These are phyloP conservation scores for Paramarasmius palmivorus DNA, from an alignment of 1,284 basidiomycete species.

Conservation along the genomic window DNA sequence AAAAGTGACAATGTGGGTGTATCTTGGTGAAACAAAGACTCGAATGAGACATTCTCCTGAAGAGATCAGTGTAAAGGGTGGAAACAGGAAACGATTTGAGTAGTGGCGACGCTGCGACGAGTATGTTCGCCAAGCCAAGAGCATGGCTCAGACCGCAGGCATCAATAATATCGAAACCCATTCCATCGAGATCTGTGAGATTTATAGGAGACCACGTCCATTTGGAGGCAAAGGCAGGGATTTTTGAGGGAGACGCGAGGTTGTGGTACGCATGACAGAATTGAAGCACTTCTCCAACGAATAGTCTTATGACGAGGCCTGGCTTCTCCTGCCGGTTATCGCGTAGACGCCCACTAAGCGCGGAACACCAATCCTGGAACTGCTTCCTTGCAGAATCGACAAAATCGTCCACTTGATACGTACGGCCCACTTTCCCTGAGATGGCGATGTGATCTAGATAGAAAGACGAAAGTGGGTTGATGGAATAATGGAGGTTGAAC, in stretches of 20 bases:
- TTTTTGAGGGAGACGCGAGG: constrained; percentile 33
- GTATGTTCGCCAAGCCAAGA: constrained; percentile 50
- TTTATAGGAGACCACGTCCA: constrained; percentile 21
- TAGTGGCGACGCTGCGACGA: constrained; percentile 37
- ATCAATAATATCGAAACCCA: constrained; percentile 55
- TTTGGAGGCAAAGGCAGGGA: constrained; percentile 28
- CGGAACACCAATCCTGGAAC: constrained; percentile 37
- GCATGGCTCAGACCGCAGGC: constrained; percentile 56
- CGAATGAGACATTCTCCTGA: constrained; percentile 28
- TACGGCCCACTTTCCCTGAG: constrained; percentile 17
- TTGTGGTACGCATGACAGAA: constrained; percentile 30
- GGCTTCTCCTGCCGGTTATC: constrained; percentile 3
- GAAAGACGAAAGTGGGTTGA: constrained; percentile 46
- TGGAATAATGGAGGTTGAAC: constrained; percentile 47
- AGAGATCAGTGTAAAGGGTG: constrained; percentile 43
- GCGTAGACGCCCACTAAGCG: constrained; percentile 32
- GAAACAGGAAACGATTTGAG: constrained; percentile 29
- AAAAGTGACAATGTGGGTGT: constrained; percentile 35
- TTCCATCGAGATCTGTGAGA: constrained; percentile 30
- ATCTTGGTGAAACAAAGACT: constrained; percentile 38
- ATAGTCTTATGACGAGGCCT: constrained; percentile 30
- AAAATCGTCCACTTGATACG: constrained; percentile 22
- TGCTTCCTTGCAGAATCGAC: constrained; percentile 30
- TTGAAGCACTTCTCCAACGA: constrained; percentile 35
- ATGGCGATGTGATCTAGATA: constrained; percentile 43